phyloP scores from a whole-genome alignment of 2,329 filamentous ascomycete genomes.

The Penicillium sp. region DNA sequence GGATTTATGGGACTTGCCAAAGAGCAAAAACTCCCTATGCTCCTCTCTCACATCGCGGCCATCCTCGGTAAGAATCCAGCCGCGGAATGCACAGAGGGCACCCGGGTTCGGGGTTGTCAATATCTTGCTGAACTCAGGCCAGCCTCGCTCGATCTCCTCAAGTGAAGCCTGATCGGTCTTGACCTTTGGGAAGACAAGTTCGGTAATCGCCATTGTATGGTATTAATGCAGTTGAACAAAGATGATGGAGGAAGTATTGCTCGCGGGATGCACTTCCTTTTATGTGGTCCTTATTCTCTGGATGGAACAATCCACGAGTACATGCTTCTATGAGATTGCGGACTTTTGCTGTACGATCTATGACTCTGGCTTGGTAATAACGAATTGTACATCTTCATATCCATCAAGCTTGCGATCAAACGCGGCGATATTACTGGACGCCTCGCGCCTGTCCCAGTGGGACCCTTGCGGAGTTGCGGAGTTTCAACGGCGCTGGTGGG shows the following conservation, averaged over 20 bases:
- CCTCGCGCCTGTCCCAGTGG: not conserved
- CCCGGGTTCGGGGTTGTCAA: conserved; percentile 13
- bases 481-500: not conserved
- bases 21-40: conserved; percentile 5
- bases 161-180: conserved; percentile 8
- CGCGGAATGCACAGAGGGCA: conserved; percentile 7
- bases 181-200: conserved; percentile 8
- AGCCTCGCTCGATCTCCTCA: conserved; percentile 5
- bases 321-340: not conserved
- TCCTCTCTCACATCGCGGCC: conserved; percentile 10
- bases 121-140: conserved; percentile 1
- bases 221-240: not conserved
- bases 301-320: not conserved
- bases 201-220: conserved; percentile 12
- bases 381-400: not conserved
- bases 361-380: not conserved
- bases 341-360: not conserved
- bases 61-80: conserved; percentile 10
- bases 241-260: not conserved
- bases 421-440: not conserved
- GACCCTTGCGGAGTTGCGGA: conserved; percentile 1
- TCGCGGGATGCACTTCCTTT: not conserved
- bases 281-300: not conserved
- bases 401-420: not conserved
- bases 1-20: conserved; percentile 1